Base-by-base conservation (phyloP, 169 alveolate species). In the Fabrea salina region DNA sequence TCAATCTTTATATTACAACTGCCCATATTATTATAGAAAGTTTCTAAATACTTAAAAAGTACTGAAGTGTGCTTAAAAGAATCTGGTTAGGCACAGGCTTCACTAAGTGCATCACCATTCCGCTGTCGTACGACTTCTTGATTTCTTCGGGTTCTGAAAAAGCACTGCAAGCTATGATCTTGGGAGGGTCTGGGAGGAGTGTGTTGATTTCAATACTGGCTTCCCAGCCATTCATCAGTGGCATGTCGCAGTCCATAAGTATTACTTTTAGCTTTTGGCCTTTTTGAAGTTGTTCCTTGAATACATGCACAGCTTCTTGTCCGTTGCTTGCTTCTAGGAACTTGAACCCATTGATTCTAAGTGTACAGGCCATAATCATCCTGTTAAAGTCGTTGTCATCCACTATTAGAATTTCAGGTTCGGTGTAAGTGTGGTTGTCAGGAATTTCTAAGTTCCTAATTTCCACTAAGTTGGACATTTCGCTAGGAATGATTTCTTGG, bases 161-260 rank as follows among this genome's bases (percentile, higher is more conserved):
- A 4, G 75, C 75, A 1, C 57, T 37, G 5, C 25, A 16, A 4
- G 57, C 75, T 33, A 64, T 64, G 1, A 64, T 64, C 11, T n/a
- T n/a, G n/a, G n/a, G n/a, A n/a, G n/a, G n/a, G n/a, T n/a, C n/a
- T n/a, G n/a, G n/a, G n/a, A n/a, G n/a, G n/a, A n/a, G n/a, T n/a
- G n/a, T n/a, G n/a, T n/a, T n/a, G n/a, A 66, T 66, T 19, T 66
- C 30, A 8, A 5, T 37, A 13, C 58, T 43, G 19, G 76, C 35
- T 0, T 66, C 51, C 22, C 33, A 66, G 33, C 76, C 76, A 32
- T 33, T 16, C 76, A 66, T 66, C 25, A 32, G 25, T n/a, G 76
- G 76, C 76, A 66, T 66, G 25, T 41, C 54, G 5, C 76, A 66
- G n/a, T 66, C 76, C 51, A 66, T 35, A 19, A 66, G 5, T 6